Percentiles rank a stretch among this genome's conserved stretches.
Evolutionary conservation across 805 yeast species (phyloP).

Genomic region (Phaffomyces antillensis): DNA sequence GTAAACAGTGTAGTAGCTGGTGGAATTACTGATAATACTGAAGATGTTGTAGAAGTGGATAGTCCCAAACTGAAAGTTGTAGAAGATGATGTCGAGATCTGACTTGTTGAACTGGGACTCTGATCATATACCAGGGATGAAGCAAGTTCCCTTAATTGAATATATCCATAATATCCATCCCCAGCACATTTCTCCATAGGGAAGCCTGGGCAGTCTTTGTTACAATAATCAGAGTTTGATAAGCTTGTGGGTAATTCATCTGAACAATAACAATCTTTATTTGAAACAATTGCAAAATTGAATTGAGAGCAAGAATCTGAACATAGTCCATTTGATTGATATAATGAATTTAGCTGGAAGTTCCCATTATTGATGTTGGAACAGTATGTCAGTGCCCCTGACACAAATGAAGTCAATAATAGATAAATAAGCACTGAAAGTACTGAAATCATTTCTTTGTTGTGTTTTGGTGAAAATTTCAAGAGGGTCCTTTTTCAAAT

Average conservation of each 20-base stretch:
- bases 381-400: slow-evolving; percentile 8
- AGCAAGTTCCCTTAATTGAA: slow-evolving; percentile 18
- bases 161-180: slow-evolving; percentile 35
- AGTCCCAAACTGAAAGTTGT: slow-evolving; percentile 9
- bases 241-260: slow-evolving; percentile 30
- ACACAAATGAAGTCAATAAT: too few species aligned
- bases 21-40: slow-evolving; percentile 18
- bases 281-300: slow-evolving; percentile 34
- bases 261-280: slow-evolving; percentile 37
- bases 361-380: slow-evolving; percentile 15
- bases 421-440: too few species aligned
- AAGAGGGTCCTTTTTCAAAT: too few species aligned
- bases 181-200: slow-evolving; percentile 34
- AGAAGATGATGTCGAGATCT: slow-evolving; percentile 13
- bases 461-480: background rate
- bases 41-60: slow-evolving; percentile 13
- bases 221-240: slow-evolving; percentile 24
- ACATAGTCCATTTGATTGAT: slow-evolving; percentile 38
- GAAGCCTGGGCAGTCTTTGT: slow-evolving; percentile 34
- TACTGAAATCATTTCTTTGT: background rate
- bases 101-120: slow-evolving; percentile 3
- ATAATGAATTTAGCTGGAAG: slow-evolving; percentile 5
- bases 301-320: slow-evolving; percentile 28
- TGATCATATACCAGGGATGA: slow-evolving; percentile 2
- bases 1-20: slow-evolving; percentile 7